phyloP scores from a whole-genome alignment of 768 basidiomycete species.

The Hericium erinaceus region DNA sequence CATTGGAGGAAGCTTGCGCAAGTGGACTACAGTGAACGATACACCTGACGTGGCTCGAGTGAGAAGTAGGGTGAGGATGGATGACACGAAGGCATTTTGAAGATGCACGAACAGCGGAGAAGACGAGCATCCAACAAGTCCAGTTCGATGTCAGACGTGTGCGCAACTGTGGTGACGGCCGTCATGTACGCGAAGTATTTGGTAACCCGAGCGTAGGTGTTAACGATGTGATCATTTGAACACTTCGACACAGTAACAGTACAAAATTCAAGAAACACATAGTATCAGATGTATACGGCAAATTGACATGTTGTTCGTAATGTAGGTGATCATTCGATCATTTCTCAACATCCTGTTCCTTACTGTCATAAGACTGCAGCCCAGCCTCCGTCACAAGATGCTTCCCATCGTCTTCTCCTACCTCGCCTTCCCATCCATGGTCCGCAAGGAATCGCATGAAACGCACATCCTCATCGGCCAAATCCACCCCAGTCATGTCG shows the following conservation, averaged over 20 bases:
- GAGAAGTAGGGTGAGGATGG: background rate
- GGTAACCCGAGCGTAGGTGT: too few relatives aligned
- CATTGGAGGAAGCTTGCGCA: background rate
- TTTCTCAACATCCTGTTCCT: background rate
- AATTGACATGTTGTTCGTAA: too few relatives aligned
- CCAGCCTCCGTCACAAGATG: slow-evolving; percentile 1
- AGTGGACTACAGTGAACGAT: background rate
- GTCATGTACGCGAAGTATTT: background rate
- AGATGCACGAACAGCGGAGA: background rate
- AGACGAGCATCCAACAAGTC: background rate
- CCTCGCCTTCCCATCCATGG: slow-evolving; percentile 57
- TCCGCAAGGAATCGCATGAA: slow-evolving; percentile 51
- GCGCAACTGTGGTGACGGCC: background rate
- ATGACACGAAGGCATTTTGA: background rate
- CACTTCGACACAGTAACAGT: too few relatives aligned
- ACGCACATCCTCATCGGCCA: slow-evolving; percentile 54
- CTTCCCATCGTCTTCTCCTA: slow-evolving; percentile 45
- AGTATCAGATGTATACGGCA: too few relatives aligned
- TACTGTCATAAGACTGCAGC: background rate
- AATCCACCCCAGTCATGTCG: slow-evolving; percentile 57
- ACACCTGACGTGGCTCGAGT: background rate
- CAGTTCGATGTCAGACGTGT: too few relatives aligned
- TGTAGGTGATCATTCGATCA: background rate
- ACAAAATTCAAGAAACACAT: too few relatives aligned
- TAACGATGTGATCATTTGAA: too few relatives aligned